These are phyloP conservation scores for Hyphopichia burtonii DNA, from an alignment of 1,139 yeast genomes.

Conservation along the genomic window DNA sequence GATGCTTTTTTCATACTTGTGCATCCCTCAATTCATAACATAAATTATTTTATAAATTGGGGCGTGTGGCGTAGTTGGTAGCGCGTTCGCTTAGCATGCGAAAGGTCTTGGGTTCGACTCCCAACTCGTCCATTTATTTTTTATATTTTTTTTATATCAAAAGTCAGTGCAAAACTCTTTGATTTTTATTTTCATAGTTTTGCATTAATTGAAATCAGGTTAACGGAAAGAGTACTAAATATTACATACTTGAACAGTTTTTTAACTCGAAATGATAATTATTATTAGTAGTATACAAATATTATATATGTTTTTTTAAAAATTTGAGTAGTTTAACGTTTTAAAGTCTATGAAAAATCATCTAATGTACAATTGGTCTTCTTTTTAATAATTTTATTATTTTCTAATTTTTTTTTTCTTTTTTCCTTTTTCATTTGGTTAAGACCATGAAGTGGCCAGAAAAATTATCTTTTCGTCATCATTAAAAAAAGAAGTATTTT, in stretches of 20 bases:
- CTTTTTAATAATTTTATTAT: background rate
- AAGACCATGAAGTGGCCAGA: background rate
- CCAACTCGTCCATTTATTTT: conserved; percentile 72
- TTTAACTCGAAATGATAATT: conserved; percentile 4
- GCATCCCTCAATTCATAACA: too few species aligned
- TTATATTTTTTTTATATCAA: conserved; percentile 1
- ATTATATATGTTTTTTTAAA: background rate
- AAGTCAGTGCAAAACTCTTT: too few species aligned
- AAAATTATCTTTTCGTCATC: conserved; percentile 3
- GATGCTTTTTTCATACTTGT: too few species aligned
- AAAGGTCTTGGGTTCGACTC: conserved; percentile 90
- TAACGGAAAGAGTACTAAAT: too few species aligned
- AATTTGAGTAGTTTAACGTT: background rate
- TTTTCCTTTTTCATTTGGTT: background rate
- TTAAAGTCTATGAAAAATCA: background rate
- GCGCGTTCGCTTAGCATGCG: conserved; percentile 92
- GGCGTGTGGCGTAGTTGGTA: conserved; percentile 95
- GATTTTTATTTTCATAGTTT: too few species aligned
- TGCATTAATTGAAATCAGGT: too few species aligned
- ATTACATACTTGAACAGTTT: background rate
- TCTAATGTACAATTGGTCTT: background rate
- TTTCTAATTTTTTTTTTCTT: background rate
- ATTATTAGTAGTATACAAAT: background rate
- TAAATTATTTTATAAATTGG: conserved; percentile 25
- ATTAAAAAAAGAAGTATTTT: background rate